Base-by-base conservation (phyloP, 169 alveolate genomes). In the Plasmodium adleri region DNA sequence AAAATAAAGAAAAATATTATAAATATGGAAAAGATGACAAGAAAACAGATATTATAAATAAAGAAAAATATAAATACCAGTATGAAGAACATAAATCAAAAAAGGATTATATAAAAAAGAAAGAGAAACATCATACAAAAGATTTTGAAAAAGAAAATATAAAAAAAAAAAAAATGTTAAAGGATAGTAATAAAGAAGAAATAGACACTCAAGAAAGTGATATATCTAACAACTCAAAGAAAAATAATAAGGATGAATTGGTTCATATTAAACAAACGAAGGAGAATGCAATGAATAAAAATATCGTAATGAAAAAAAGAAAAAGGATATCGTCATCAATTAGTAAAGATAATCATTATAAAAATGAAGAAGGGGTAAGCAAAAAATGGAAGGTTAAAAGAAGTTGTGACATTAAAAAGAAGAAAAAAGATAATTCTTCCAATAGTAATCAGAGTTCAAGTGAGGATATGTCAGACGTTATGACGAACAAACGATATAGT, bases 251-350 rank as follows among this genome's bases (percentile, higher is more conserved):
- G 15, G 64, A 56, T 56, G 22, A 56, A 56, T 56, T 10, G 1
- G 7, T 56, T 56, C 8, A 71, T 24, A 13, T 47, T 15, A 50
- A 71, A 71, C 47, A 71, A 45, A 3, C 8, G 22, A 47, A 3
- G 58, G 52, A 20, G 20, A 4, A 22, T 58, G 8, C 15, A 43
- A 32, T 32, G 59, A 71, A 45, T 71, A 47, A 71, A 71, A 71
- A 71, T 22, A 47, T 47, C 52, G 13, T 39, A 71, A 71, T 15
- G 10, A 39, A 71, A 50, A 24, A 71, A 71, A 71, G 39, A 59
- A 71, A 71, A 32, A 22, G 63, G 66, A 71, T 50, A 54, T 71
- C 24, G 26, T 32, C 28, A 28, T 32, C 50, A 24, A 56, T 39
- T 39, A 39, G 47, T 39, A 39, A 5, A 39, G 47, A 39, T 39